These are phyloP conservation scores for Plasmodium reichenowi DNA, from an alignment of 169 alveolate species.

Conservation along the genomic window DNA sequence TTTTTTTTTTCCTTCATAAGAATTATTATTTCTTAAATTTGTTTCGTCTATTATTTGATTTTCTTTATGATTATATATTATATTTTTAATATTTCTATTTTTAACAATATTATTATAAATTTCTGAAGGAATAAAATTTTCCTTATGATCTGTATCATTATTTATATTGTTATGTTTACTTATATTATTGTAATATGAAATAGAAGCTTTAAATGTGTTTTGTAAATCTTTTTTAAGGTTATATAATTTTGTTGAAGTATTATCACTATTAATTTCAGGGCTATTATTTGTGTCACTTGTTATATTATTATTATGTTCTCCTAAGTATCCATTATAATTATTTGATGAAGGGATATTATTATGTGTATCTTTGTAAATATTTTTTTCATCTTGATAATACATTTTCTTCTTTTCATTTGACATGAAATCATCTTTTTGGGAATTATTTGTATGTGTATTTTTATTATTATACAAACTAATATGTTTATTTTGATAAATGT, in stretches of 20 bases:
- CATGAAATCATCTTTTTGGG: too few relatives aligned
- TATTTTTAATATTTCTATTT: slow-evolving; percentile 59
- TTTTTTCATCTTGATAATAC: too few relatives aligned
- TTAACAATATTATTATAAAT: slow-evolving; percentile 28
- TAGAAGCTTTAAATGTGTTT: slow-evolving; percentile 33
- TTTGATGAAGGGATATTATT: too few relatives aligned
- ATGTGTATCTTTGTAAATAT: too few relatives aligned
- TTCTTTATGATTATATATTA: slow-evolving; percentile 12
- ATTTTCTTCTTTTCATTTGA: too few relatives aligned
- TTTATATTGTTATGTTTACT: background rate
- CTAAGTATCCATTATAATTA: too few relatives aligned
- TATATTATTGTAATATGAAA: slow-evolving; percentile 27
- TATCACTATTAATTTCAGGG: background rate
- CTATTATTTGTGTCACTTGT: too few relatives aligned
- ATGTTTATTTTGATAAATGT: too few relatives aligned
- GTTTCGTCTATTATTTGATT: slow-evolving; percentile 7
- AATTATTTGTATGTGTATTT: too few relatives aligned
- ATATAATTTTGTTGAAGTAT: slow-evolving; percentile 17
- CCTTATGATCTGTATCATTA: background rate
- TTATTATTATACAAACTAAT: too few relatives aligned
- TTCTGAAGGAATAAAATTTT: slow-evolving; percentile 3
- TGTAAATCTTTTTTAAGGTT: slow-evolving; percentile 28
- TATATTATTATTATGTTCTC: too few relatives aligned
- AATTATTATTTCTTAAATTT: background rate
- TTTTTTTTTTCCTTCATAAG: too few relatives aligned